Evolutionary conservation across 106 monocot species (phyloP).

Genomic region (Dioscorea alata): DNA sequence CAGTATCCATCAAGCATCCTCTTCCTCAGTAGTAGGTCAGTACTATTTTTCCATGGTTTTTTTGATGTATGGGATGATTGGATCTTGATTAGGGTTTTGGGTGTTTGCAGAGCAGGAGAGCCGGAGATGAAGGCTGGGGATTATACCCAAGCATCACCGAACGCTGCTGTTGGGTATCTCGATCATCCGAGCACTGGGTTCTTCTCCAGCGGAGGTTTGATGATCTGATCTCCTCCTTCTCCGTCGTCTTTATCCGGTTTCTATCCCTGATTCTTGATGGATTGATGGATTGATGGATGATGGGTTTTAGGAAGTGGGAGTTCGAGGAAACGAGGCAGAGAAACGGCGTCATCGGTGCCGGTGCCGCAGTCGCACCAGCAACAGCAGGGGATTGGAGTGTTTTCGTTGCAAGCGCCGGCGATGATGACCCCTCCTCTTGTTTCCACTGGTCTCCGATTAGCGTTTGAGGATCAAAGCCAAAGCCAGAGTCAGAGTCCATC

Average conservation of each 20-base stretch:
- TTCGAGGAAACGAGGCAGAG: conserved; percentile 33
- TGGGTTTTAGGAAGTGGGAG: conserved; percentile 10
- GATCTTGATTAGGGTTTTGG: neutral
- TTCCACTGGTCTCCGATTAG: too few species aligned
- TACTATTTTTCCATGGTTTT: too few species aligned
- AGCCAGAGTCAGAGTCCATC: conserved; percentile 14
- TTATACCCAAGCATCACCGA: neutral
- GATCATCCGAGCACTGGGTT: conserved; percentile 18
- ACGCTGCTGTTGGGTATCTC: conserved; percentile 1
- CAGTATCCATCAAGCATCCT: conserved; percentile 59
- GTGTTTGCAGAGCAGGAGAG: conserved; percentile 13
- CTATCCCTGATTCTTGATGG: neutral
- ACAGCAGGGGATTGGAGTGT: neutral
- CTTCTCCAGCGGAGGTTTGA: conserved; percentile 21
- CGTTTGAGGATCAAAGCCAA: conserved; percentile 10
- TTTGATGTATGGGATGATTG: neutral
- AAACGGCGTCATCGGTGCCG: neutral
- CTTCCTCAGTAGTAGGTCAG: conserved; percentile 48
- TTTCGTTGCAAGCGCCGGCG: neutral
- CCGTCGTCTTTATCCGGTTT: neutral
- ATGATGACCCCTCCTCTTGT: neutral
- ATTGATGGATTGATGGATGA: neutral
- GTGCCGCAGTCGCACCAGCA: conserved; percentile 7
- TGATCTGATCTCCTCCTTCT: neutral
- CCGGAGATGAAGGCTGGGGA: conserved; percentile 29